phyloP scores from a whole-genome alignment of 495 filamentous ascomycete genomes.

The Aspergillus egyptiacus region DNA sequence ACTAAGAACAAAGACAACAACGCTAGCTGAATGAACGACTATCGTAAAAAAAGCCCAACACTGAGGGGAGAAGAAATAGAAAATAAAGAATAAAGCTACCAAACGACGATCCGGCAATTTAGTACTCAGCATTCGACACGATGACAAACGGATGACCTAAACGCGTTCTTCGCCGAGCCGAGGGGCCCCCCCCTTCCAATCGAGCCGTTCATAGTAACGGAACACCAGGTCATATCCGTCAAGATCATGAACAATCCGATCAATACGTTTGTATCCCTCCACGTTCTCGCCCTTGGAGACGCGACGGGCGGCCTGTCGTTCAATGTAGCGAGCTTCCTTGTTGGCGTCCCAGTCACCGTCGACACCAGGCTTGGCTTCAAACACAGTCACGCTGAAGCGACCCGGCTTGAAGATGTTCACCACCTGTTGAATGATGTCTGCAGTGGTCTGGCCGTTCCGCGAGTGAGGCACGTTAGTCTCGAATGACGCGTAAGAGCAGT shows the following conservation, averaged over 20 bases:
- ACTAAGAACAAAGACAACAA: neutral
- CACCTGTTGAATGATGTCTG: slow-evolving; percentile 87
- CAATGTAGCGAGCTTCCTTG: slow-evolving; percentile 38
- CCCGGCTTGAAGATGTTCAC: slow-evolving; percentile 93
- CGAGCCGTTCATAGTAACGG: slow-evolving; percentile 88
- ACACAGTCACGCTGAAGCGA: slow-evolving; percentile 94
- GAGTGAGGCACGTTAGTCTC: slow-evolving; percentile 97
- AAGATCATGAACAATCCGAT: slow-evolving; percentile 94
- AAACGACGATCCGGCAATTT: slow-evolving; percentile 6
- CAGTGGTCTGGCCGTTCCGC: slow-evolving; percentile 81
- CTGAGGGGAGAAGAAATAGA: neutral
- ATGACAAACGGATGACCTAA: slow-evolving; percentile 14
- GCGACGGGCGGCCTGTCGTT: slow-evolving; percentile 44
- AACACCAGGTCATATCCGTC: slow-evolving; percentile 98
- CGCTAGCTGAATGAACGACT: neutral
- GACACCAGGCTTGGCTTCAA: slow-evolving; percentile 71
- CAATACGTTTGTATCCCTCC: slow-evolving; percentile 80
- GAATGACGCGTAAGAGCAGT: slow-evolving; percentile 98
- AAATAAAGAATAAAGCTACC: slow-evolving; percentile 3
- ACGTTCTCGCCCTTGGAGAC: slow-evolving; percentile 73
- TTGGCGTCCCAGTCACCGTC: slow-evolving; percentile 31
- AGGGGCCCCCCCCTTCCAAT: slow-evolving; percentile 76
- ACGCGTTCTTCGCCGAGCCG: slow-evolving; percentile 60
- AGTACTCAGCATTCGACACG: neutral
- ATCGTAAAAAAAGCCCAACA: neutral